A percentile compares a stretch with the other conserved stretches of the same genome.
Evolutionary conservation across 768 basidiomycete species (phyloP).

Genomic region (Leccinum longicurvipes): DNA sequence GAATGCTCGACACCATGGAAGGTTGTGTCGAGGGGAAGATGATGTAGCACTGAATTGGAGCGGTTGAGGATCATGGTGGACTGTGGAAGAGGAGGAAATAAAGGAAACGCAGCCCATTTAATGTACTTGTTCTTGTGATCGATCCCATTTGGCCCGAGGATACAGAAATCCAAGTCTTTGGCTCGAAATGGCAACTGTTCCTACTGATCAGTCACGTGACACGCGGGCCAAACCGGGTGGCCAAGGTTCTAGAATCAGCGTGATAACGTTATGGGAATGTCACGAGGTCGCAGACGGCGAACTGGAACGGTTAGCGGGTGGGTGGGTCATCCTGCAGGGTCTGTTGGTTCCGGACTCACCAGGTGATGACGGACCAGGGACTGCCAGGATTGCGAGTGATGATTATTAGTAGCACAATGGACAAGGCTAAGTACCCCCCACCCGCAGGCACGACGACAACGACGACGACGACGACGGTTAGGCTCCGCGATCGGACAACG

Average conservation of each 20-base stretch:
- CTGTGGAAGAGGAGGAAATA: neutral
- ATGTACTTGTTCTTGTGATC: constrained; percentile 22
- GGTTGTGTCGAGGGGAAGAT: constrained; percentile 55
- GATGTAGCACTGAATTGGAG: constrained; percentile 39
- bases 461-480: neutral
- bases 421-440: neutral
- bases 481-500: neutral
- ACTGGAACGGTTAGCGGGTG: constrained; percentile 5
- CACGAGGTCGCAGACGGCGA: constrained; percentile 13
- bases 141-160: constrained; percentile 16
- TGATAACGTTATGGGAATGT: constrained; percentile 9
- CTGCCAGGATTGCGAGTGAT: neutral
- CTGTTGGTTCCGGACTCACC: neutral
- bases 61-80: constrained; percentile 30
- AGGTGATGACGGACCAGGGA: too few relatives aligned
- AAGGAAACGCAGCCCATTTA: neutral
- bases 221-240: constrained; percentile 15
- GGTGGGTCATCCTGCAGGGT: neutral
- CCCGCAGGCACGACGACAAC: neutral
- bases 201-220: constrained; percentile 25
- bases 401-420: neutral
- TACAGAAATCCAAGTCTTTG: constrained; percentile 20
- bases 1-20: constrained; percentile 65
- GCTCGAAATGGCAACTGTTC: constrained; percentile 23
- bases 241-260: neutral